Percentiles rank a stretch among this genome's conserved stretches.
phyloP scores from a whole-genome alignment of 495 filamentous ascomycete species.

The Pyronema omphalodes region DNA sequence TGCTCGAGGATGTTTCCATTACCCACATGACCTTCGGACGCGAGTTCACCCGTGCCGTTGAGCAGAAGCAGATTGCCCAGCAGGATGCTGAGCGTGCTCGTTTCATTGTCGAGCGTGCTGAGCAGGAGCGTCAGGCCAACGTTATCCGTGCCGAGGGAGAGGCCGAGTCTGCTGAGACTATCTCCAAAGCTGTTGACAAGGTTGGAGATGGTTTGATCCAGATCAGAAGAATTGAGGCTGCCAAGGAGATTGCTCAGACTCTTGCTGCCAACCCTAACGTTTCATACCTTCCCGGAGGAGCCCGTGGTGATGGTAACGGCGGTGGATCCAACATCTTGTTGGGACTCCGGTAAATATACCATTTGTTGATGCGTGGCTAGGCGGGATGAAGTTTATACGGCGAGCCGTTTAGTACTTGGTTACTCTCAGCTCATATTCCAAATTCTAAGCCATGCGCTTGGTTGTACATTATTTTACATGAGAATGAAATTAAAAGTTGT shows the following conservation, averaged over 20 bases:
- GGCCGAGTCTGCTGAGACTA: slow-evolving; percentile 87
- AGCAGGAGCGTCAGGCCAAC: slow-evolving; percentile 97
- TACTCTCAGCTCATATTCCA: no score
- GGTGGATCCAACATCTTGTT: slow-evolving; percentile 19
- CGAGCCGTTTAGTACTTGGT: no score
- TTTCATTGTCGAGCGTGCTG: slow-evolving; percentile 96
- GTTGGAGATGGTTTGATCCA: slow-evolving; percentile 78
- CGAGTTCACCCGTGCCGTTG: slow-evolving; percentile 95
- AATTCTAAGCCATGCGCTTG: no score
- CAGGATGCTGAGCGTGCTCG: slow-evolving; percentile 93
- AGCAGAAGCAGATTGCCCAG: slow-evolving; percentile 99
- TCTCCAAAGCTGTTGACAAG: slow-evolving; percentile 81
- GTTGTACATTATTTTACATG: no score
- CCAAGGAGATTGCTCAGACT: slow-evolving; percentile 86
- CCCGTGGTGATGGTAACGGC: slow-evolving; percentile 33
- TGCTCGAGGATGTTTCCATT: slow-evolving; percentile 95
- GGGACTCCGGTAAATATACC: slow-evolving; percentile 16
- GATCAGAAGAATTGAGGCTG: slow-evolving; percentile 94
- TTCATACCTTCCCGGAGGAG: slow-evolving; percentile 70
- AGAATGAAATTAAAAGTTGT: no score
- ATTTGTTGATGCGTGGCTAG: no score
- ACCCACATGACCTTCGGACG: slow-evolving; percentile 99
- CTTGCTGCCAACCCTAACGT: slow-evolving; percentile 85
- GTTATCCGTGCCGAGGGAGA: slow-evolving; percentile 97
- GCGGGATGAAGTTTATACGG: no score